Evolutionary conservation across 257 asterid genomes (phyloP), one percentile per base, ranked within the genome.

Genomic region (Primulina eburnea): DNA sequence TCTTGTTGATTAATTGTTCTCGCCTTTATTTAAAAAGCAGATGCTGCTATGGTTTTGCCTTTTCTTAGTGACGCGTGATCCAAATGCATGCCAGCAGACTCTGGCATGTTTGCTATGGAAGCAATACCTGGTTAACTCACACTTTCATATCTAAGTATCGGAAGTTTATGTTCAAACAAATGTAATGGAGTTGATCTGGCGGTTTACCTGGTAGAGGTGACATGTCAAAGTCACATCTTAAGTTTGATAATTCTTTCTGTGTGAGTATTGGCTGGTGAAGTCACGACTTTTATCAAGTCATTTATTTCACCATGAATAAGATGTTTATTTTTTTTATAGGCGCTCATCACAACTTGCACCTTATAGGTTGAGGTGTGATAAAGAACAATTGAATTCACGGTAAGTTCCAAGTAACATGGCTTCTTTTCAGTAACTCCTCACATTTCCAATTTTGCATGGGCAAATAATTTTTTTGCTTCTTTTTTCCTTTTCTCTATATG

Each of bases 321-420:
- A 34, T 73, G 56, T 40, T 78, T 68, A 66, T 72, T 50, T 68
- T 66, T 59, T 53, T 74, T 77, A 76, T 82, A 94, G 99, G 82
- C 89, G 97, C 62, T 74, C 92, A 26, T 80, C 81, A 56, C 97
- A 82, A 32, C 81, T 85, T 68, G 70, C 79, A 62, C 83, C 89
- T 10, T 94, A 81, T 87, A 86, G 85, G 76, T 82, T 86, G 87
- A 85, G 81, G 89, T 94, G 99, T 73, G 97, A 91, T 52, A 94
- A 85, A 76, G 90, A 85, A 66, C 78, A 56, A 10, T 58, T 85
- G 61, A 85, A 83, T 77, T 64, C 50, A 34, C 76, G 53, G 65
- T 84, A 73, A 81, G 79, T 71, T 70, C 83, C 60, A 70, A 86
- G 86, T 82, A 79, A 71, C 21, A 47, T 32, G 70, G 64, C 40